Conservation (phyloP, 2,329 filamentous ascomycete genomes). For the Epichloe baconii region DNA sequence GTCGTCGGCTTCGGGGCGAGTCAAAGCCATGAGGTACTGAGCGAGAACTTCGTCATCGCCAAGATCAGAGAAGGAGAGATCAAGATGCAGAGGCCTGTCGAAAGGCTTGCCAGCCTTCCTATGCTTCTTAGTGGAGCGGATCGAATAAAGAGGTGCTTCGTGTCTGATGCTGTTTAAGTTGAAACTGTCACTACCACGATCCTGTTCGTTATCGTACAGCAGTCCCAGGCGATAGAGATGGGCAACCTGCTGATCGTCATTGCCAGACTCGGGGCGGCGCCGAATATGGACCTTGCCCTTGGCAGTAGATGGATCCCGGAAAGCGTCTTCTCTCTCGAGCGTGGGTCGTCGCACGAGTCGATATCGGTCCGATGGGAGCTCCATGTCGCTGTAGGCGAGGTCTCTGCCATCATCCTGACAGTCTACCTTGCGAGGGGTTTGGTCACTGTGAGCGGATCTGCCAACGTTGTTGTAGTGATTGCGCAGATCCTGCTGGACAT, state of each 20-base stretch:
- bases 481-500: slow-evolving; percentile 6
- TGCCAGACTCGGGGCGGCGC: slow-evolving; percentile 10
- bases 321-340: slow-evolving; percentile 34
- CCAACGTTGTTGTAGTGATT: slow-evolving; percentile 1
- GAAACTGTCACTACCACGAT: slow-evolving; percentile 20
- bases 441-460: neutral
- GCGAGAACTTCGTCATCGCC: slow-evolving; percentile 27
- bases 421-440: slow-evolving; percentile 1
- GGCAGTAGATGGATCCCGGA: slow-evolving; percentile 26
- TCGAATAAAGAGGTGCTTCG: slow-evolving; percentile 24
- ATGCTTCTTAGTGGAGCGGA: slow-evolving; percentile 22
- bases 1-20: slow-evolving; percentile 9
- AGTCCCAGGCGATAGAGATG: slow-evolving; percentile 32
- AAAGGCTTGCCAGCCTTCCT: slow-evolving; percentile 12
- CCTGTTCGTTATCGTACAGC: slow-evolving; percentile 27
- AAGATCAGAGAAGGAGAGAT: slow-evolving; percentile 31
- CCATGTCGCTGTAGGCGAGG: slow-evolving; percentile 21
- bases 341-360: slow-evolving; percentile 24
- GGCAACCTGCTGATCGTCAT: slow-evolving; percentile 23
- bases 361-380: slow-evolving; percentile 23
- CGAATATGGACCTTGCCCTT: slow-evolving; percentile 18
- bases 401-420: slow-evolving; percentile 20
- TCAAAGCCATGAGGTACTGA: slow-evolving; percentile 19
- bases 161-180: slow-evolving; percentile 26
- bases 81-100: slow-evolving; percentile 16